phyloP scores from a whole-genome alignment of 345 rosid species.

The Acer campestre region DNA sequence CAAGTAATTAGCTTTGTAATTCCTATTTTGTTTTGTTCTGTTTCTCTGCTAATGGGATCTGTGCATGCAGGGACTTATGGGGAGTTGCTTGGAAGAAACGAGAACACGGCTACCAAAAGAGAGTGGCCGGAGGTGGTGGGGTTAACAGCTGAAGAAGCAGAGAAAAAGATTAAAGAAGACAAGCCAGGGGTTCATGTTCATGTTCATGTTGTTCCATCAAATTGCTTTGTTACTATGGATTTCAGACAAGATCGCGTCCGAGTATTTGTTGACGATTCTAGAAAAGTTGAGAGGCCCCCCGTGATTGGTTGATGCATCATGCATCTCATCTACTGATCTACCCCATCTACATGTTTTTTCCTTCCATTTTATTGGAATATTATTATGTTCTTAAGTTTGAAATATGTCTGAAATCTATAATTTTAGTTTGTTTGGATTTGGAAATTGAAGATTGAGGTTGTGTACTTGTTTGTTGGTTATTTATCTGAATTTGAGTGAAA shows the following conservation, averaged over 20 bases:
- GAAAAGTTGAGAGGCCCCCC: slow-evolving; percentile 40
- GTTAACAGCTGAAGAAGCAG: slow-evolving; percentile 45
- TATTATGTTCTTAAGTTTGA: neutral
- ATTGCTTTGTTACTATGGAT: slow-evolving; percentile 43
- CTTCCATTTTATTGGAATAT: neutral
- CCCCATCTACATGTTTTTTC: no score
- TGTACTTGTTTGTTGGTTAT: no score
- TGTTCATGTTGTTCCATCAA: slow-evolving; percentile 42
- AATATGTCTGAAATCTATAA: no score
- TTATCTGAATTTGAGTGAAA: no score
- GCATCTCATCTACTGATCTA: neutral
- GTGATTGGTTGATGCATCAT: slow-evolving; percentile 30
- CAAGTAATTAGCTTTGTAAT: slow-evolving; percentile 30
- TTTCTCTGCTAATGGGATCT: neutral
- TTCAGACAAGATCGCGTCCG: slow-evolving; percentile 39
- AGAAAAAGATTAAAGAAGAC: slow-evolving; percentile 51
- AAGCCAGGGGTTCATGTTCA: slow-evolving; percentile 28
- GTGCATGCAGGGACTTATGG: slow-evolving; percentile 34
- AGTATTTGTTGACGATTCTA: slow-evolving; percentile 33
- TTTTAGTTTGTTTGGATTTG: no score
- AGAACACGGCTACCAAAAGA: slow-evolving; percentile 23
- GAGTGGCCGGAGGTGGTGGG: slow-evolving; percentile 66
- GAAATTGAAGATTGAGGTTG: no score
- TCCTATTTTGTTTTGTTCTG: neutral
- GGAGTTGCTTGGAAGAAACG: slow-evolving; percentile 21